Percentiles rank a stretch among this genome's conserved stretches.
Evolutionary conservation across 1,284 basidiomycete species (phyloP).

Genomic region (Wallemia mellicola): DNA sequence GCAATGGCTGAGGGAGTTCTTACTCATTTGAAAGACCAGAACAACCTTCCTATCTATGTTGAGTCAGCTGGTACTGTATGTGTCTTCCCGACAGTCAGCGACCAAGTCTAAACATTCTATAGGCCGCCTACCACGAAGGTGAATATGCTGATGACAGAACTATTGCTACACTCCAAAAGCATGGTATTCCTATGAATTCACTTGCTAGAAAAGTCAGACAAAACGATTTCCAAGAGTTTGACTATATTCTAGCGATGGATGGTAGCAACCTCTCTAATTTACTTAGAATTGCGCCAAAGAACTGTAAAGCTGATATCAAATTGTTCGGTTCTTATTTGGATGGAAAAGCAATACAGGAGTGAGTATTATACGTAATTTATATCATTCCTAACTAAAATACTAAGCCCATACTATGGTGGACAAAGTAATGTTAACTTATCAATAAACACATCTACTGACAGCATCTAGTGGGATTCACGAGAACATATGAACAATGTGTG

Average conservation of each 20-base stretch:
- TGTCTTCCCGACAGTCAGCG: constrained; percentile 3
- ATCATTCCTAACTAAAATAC: neutral
- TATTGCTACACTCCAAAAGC: constrained; percentile 15
- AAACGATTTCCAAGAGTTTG: constrained; percentile 16
- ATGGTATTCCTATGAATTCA: constrained; percentile 16
- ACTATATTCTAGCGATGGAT: constrained; percentile 21
- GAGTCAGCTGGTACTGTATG: constrained; percentile 14
- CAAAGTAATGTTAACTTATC: constrained; percentile 5
- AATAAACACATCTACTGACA: constrained; percentile 7
- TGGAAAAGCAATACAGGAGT: constrained; percentile 2
- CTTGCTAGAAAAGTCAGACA: constrained; percentile 14
- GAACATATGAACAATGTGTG: constrained; percentile 17
- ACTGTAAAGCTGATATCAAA: constrained; percentile 8
- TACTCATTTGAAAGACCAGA: constrained; percentile 10
- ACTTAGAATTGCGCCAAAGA: constrained; percentile 11
- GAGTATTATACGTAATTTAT: neutral
- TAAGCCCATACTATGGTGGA: constrained; percentile 1
- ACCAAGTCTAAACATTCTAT: too few relatives aligned
- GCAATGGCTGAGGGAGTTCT: constrained; percentile 15
- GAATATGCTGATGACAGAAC: constrained; percentile 17
- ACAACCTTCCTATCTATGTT: constrained; percentile 9
- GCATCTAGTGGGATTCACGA: constrained; percentile 17
- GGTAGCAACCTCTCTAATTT: constrained; percentile 16
- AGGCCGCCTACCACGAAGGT: constrained; percentile 18
- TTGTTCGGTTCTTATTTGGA: constrained; percentile 9